Evolutionary conservation across 805 yeast species (phyloP).

Genomic region (Wickerhamiella dianesei): DNA sequence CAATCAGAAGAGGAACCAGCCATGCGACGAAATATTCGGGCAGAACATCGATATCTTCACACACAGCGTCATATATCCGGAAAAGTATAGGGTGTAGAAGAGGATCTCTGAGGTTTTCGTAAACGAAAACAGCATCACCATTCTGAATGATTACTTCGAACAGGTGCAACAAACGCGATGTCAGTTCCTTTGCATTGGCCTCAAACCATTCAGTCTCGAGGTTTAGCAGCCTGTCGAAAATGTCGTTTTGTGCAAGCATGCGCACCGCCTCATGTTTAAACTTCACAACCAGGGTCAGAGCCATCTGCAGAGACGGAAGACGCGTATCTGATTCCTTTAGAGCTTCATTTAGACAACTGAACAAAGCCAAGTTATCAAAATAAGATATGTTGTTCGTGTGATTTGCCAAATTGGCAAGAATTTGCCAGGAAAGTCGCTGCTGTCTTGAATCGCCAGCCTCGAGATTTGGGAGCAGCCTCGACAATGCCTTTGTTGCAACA

Average conservation of each 20-base stretch:
- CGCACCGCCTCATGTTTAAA: neutral
- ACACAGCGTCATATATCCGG: neutral
- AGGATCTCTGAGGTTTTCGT: neutral
- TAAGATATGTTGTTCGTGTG: neutral
- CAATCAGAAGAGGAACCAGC: neutral
- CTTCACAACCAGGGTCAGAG: neutral
- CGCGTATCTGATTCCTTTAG: neutral
- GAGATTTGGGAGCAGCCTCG: neutral
- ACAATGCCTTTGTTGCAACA: neutral
- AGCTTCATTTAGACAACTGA: neutral
- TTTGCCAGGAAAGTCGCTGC: conserved; percentile 8
- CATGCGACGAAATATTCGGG: neutral
- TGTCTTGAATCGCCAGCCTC: neutral
- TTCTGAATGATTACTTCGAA: neutral
- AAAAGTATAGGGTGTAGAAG: neutral
- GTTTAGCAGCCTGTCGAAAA: neutral
- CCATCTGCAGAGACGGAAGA: neutral
- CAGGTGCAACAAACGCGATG: neutral
- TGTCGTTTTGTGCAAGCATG: neutral
- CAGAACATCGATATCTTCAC: neutral
- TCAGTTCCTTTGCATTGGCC: neutral
- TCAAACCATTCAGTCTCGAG: neutral
- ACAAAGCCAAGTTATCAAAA: neutral
- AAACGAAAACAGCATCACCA: neutral
- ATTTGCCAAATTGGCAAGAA: conserved; percentile 6